Conservation (phyloP, 148 eudicot species). For the Heliamphora exappendiculata region DNA sequence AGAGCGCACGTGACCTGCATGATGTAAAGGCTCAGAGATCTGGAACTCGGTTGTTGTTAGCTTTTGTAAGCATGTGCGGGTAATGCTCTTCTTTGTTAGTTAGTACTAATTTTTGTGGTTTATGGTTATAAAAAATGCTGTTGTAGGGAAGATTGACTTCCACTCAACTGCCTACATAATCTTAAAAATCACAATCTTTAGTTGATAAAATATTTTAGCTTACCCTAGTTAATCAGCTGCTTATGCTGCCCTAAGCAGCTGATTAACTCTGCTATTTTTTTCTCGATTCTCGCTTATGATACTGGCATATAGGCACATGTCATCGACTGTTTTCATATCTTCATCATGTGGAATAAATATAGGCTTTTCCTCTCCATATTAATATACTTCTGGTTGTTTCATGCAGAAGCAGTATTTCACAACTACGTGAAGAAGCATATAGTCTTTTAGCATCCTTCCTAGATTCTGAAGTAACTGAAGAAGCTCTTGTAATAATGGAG, state of each 20-base stretch:
- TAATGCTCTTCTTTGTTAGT: slow-evolving; percentile 13
- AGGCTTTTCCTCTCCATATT: neutral
- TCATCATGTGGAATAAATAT: neutral
- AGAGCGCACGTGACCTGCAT: slow-evolving; percentile 31
- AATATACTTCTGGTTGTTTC: slow-evolving; percentile 6
- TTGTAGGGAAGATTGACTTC: neutral
- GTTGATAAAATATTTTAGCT: no score
- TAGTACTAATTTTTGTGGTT: neutral
- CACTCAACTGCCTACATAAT: neutral
- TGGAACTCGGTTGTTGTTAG: slow-evolving; percentile 45
- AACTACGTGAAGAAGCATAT: slow-evolving; percentile 40
- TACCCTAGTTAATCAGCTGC: no score
- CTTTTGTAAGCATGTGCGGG: slow-evolving; percentile 50
- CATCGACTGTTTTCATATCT: neutral
- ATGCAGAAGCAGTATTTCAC: slow-evolving; percentile 34
- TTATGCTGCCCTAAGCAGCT: no score
- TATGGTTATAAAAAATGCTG: neutral
- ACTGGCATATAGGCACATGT: neutral
- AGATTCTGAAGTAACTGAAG: slow-evolving; percentile 35
- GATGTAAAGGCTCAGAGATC: slow-evolving; percentile 47
- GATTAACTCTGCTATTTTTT: no score
- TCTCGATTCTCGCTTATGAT: neutral
- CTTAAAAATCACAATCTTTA: no score
- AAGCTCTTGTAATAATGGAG: slow-evolving; percentile 55
- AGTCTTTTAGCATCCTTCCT: slow-evolving; percentile 50